Base-by-base conservation (phyloP, 1,284 basidiomycete genomes). In the Fereydounia khargensis region DNA sequence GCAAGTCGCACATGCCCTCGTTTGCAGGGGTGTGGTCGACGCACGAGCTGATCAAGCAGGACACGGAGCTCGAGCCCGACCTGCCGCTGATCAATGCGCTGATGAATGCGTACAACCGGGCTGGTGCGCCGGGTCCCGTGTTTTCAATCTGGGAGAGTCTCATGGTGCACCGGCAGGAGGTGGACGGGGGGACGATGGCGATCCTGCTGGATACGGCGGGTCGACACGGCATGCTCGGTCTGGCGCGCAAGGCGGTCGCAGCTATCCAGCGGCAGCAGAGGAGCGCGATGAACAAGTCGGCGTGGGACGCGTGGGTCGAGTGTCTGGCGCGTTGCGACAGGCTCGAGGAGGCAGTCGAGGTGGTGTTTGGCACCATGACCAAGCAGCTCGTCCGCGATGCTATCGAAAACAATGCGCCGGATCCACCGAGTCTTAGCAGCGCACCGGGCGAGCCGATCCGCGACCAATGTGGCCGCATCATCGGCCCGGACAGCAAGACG, bases 141-240 rank as follows among this genome's bases (percentile, higher is more conserved):
- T 83, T 84, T 62, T 81, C 84, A 22, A 81, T 95, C 10, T 96
- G 91, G 90, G 84, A 90, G 55, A 81, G 82, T 55, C 81, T 94
- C 17, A 64, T 79, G 6, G 76, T 73, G 10, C 40, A 39, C 13
- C 24, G 52, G 20, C 42, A 43, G 21, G 77, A 78, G 38, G 82
- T 83, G 63, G 84, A 87, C 74, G 79, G 84, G 25, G 78, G 82
- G 33, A 86, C 84, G 49, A 80, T 96, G 38, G 86, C 84, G 69
- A 86, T 92, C 76, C 84, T 91, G 43, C 78, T 95, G 34, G 90
- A 95, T 68, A 84, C 86, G 0, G 91, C 88, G 63, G 87, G 86
- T 1, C 83, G 80, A 59, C 80, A 84, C 6, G 79, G 80, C 7
- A 35, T 68, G 38, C 45, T 65, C 2, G 2, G 27, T 3, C 27